Base-by-base conservation (phyloP, 2,329 filamentous ascomycete species). In the Cytospora schulzeri region DNA sequence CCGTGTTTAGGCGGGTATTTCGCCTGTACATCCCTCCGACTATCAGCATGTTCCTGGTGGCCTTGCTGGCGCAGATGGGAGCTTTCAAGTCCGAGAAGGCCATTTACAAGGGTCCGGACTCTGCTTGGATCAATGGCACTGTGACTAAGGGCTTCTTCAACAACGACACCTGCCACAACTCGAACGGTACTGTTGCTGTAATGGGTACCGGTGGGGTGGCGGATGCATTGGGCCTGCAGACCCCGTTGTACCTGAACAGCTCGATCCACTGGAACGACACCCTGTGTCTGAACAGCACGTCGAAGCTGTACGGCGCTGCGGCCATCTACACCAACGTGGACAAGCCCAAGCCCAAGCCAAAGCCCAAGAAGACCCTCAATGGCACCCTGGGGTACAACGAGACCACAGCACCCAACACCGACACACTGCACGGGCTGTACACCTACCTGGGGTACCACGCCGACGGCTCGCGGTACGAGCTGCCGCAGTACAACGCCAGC, bases 11-110 rank as follows among this genome's bases (percentile, higher is more conserved):
- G 38, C 76, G 77, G 11, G 70, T 74, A 1, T 78, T 79, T 60
- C 75, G 77, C 6, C 74, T 79, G 15, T 79, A 77, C 65, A 73
- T 77, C 12, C 77, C 77, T 6, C 74, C 76, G 45, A 77, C 76
- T 17, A 74, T 78, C 62, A 77, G 75, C 70, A 79, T 78, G 75
- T 73, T 77, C 62, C 29, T 76, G 14, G 76, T 79, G 7, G 75
- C 76, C 4, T 57, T 78, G 54, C 70, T 79, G 11, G 77, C 76
- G 7, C 77, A 78, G 68, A 64, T 73, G 57, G 76, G 76, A 29
- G 75, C 68, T 3, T 78, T 79, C 68, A 71, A 70, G 35, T 73
- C 75, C 6, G 76, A 79, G 57, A 63, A 69, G 6, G 69, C 70
- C 58, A 74, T 79, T 29, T 78, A 72, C 71, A 73, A 73, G 58